phyloP scores from a whole-genome alignment of 148 eudicot species.

The Fagopyrum esculentum region DNA sequence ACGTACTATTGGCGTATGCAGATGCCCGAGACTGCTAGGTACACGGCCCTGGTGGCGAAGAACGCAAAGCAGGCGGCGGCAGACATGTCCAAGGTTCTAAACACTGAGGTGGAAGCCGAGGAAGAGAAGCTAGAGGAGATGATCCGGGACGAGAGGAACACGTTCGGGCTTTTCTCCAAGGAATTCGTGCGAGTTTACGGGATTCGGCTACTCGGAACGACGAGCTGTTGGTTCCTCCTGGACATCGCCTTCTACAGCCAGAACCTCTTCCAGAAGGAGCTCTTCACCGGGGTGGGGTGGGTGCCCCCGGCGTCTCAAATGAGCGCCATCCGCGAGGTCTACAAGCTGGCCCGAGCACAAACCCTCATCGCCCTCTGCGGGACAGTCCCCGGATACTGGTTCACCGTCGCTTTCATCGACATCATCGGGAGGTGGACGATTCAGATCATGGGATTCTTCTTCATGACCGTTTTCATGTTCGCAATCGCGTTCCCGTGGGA shows the following conservation, averaged over 20 bases:
- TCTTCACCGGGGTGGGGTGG: slow-evolving; percentile 70
- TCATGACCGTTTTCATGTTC: slow-evolving; percentile 82
- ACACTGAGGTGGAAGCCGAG: slow-evolving; percentile 33
- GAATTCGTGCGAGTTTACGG: slow-evolving; percentile 55
- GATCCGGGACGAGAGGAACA: not conserved
- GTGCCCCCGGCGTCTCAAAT: slow-evolving; percentile 40
- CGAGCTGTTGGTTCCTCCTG: slow-evolving; percentile 59
- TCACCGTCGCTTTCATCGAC: slow-evolving; percentile 63
- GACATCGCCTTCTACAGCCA: slow-evolving; percentile 82
- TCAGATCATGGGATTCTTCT: slow-evolving; percentile 68
- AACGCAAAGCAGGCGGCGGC: slow-evolving; percentile 12
- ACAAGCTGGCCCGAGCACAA: slow-evolving; percentile 63
- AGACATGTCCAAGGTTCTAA: slow-evolving; percentile 65
- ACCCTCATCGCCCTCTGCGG: slow-evolving; percentile 67
- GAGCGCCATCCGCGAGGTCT: slow-evolving; percentile 71
- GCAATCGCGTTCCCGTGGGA: slow-evolving; percentile 67
- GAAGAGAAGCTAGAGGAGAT: slow-evolving; percentile 34
- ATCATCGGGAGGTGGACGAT: slow-evolving; percentile 51
- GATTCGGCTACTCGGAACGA: slow-evolving; percentile 61
- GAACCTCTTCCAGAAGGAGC: slow-evolving; percentile 76
- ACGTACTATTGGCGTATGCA: slow-evolving; percentile 86
- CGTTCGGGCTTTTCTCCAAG: slow-evolving; percentile 46
- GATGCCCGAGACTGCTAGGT: slow-evolving; percentile 73
- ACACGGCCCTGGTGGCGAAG: slow-evolving; percentile 36
- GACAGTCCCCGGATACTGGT: slow-evolving; percentile 92